Evolutionary conservation across 768 basidiomycete genomes (phyloP).

Genomic region (Chalciporus piperatus): DNA sequence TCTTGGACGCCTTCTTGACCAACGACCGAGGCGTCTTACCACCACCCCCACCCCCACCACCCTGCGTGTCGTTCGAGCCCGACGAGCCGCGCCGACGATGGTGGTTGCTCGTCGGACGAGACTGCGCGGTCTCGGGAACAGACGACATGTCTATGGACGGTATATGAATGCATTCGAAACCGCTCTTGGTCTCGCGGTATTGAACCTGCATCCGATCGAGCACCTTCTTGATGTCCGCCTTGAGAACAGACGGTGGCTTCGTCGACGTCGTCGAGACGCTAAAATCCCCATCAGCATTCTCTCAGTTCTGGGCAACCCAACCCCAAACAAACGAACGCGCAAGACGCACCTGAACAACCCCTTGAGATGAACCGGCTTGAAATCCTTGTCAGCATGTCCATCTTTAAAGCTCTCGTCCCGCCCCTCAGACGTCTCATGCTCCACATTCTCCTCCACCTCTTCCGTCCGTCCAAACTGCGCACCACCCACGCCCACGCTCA

Average conservation of each 20-base stretch:
- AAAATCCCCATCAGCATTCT: background rate
- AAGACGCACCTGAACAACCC: slow-evolving; percentile 90
- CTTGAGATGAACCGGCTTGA: slow-evolving; percentile 94
- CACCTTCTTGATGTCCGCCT: slow-evolving; percentile 80
- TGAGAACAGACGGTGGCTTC: slow-evolving; percentile 76
- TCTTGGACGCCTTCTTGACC: slow-evolving; percentile 72
- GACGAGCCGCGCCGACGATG: slow-evolving; percentile 46
- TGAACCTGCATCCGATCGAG: slow-evolving; percentile 95
- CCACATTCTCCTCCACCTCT: slow-evolving; percentile 48
- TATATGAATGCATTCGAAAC: slow-evolving; percentile 94
- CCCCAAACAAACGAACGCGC: too few species aligned
- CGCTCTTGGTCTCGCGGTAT: slow-evolving; percentile 84
- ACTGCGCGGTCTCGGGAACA: slow-evolving; percentile 45
- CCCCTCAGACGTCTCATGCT: slow-evolving; percentile 34
- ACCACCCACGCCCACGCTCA: too few species aligned
- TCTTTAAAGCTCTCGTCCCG: slow-evolving; percentile 47
- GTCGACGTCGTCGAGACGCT: slow-evolving; percentile 96
- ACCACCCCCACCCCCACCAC: too few species aligned
- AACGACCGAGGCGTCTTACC: slow-evolving; percentile 51
- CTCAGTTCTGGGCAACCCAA: slow-evolving; percentile 4
- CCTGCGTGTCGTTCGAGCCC: slow-evolving; percentile 56
- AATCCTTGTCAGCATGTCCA: slow-evolving; percentile 61
- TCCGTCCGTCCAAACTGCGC: slow-evolving; percentile 50
- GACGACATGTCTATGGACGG: slow-evolving; percentile 91
- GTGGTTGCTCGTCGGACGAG: slow-evolving; percentile 29